Evolutionary conservation across 2,329 filamentous ascomycete genomes (phyloP).

Genomic region (Diaporthe caulivora): DNA sequence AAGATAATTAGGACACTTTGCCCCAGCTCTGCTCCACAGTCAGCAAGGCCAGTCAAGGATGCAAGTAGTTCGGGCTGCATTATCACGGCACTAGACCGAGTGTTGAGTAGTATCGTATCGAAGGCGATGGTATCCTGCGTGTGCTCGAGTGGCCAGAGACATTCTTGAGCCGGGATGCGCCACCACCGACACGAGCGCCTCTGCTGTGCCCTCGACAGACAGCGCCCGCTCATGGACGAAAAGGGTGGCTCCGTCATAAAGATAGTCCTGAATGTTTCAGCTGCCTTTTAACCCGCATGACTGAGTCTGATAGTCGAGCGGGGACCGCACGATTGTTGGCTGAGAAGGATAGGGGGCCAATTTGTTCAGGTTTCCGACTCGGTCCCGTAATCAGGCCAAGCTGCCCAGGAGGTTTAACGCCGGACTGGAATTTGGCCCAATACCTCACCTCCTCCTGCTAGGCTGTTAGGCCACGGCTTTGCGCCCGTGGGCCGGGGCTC

Average conservation of each 20-base stretch:
- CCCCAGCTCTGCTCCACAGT: conserved; percentile 5
- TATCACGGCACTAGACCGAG: conserved; percentile 17
- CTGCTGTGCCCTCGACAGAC: conserved; percentile 24
- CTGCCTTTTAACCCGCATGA: conserved; percentile 32
- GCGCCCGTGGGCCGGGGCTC: background rate
- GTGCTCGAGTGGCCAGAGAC: background rate
- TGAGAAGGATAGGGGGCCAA: conserved; percentile 17
- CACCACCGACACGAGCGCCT: conserved; percentile 19
- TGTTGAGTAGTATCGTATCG: conserved; percentile 1
- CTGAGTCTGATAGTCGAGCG: conserved; percentile 1
- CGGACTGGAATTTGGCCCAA: conserved; percentile 7
- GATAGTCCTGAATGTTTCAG: conserved; percentile 30
- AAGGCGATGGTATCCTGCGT: background rate
- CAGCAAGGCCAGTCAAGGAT: conserved; percentile 9
- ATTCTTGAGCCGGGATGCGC: background rate
- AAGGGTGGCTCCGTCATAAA: background rate
- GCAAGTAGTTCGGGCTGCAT: conserved; percentile 3
- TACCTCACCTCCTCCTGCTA: background rate
- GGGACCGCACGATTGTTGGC: conserved; percentile 2
- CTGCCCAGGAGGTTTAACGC: conserved; percentile 6
- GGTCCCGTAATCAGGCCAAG: conserved; percentile 15
- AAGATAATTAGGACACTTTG: conserved; percentile 15
- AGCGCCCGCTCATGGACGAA: conserved; percentile 1
- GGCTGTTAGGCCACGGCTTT: background rate
- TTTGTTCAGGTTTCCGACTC: background rate